A percentile compares a stretch with the other conserved stretches of the same genome.
Evolutionary conservation across 768 basidiomycete species (phyloP).

Genomic region (Tulasnella sp.): DNA sequence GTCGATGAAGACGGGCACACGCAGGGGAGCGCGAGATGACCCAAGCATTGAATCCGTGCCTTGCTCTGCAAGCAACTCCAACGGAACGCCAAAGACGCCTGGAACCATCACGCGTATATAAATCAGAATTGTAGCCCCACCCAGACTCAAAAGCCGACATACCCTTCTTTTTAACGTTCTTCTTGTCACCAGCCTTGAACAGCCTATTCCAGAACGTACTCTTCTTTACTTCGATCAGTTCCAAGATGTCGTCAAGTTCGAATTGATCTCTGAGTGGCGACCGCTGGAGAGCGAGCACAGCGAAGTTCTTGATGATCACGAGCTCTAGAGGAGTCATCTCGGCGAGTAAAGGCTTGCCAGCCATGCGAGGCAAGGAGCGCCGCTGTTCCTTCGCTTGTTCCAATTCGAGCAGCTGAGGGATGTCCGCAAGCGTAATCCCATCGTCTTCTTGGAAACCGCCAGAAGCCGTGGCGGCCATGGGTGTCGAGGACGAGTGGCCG

Average conservation of each 20-base stretch:
- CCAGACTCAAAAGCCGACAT: slow-evolving; percentile 47
- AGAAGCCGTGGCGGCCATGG: slow-evolving; percentile 12
- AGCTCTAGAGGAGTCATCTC: slow-evolving; percentile 83
- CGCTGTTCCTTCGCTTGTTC: slow-evolving; percentile 89
- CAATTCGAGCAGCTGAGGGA: slow-evolving; percentile 88
- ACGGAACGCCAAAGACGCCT: slow-evolving; percentile 93
- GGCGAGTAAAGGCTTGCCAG: slow-evolving; percentile 78
- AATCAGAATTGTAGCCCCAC: not conserved
- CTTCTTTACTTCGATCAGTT: slow-evolving; percentile 91
- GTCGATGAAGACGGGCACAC: slow-evolving; percentile 97
- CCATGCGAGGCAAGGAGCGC: slow-evolving; percentile 77
- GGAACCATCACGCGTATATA: not conserved
- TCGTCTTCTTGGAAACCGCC: slow-evolving; percentile 57
- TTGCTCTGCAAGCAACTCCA: slow-evolving; percentile 93
- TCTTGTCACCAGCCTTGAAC: slow-evolving; percentile 83
- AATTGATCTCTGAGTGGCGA: slow-evolving; percentile 80
- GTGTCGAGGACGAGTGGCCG: slow-evolving; percentile 18
- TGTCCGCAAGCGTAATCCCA: slow-evolving; percentile 90
- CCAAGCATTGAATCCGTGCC: slow-evolving; percentile 95
- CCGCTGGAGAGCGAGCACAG: slow-evolving; percentile 76
- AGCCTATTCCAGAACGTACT: slow-evolving; percentile 96
- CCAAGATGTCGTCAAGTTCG: slow-evolving; percentile 90
- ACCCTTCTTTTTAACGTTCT: slow-evolving; percentile 74
- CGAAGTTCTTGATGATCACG: slow-evolving; percentile 89
- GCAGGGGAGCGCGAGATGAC: slow-evolving; percentile 77